Base-by-base conservation (phyloP, 768 basidiomycete species). In the Mrakia frigida region DNA sequence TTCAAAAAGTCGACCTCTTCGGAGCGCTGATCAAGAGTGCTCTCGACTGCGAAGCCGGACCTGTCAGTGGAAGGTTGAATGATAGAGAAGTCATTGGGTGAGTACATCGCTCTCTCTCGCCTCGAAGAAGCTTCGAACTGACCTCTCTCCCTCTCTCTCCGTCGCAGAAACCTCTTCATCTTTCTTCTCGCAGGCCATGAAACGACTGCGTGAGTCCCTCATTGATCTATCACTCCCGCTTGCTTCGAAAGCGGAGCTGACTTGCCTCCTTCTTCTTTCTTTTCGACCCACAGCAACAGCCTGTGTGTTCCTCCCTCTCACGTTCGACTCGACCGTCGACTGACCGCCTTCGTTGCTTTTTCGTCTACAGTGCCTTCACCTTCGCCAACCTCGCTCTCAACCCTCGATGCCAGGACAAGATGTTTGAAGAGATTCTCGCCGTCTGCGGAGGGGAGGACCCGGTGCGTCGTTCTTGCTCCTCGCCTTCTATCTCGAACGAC, bases 181-280 rank as follows among this genome's bases (percentile, higher is more conserved):
- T 83, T 85, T 75, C 82, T 90, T 33, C 86, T 89, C 56, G 88
- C 89, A 61, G 89, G 89, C 18, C 87, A 89, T 80, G 88, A 88
- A 82, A 88, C 87, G 3, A 87, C 87, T 0, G 87, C 87, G 0
- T 74, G 33, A 35, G 60, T 46, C 46, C 6, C 16, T 67, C 9
- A 25, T 6, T 6, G 21, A 21, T 37, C 60, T 43, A 31, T 43
- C 4, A 10, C 14, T 41, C 18, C 39, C 14, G 21, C 9, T 5
- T 41, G n/a, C 43, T 41, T 25, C 68, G 28, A 23, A 28, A 10
- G n/a, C 9, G 5, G 33, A 28, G 6, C 61, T 46, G 9, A 46
- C 43, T 63, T 23, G 28, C 28, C 6, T 37, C 61, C n/a, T n/a
- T 63, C 33, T 63, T 28, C 61, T 31, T 63, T 21, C 16, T 2